phyloP scores from a whole-genome alignment of 1,139 yeast genomes.

The Candida frijolesensis region DNA sequence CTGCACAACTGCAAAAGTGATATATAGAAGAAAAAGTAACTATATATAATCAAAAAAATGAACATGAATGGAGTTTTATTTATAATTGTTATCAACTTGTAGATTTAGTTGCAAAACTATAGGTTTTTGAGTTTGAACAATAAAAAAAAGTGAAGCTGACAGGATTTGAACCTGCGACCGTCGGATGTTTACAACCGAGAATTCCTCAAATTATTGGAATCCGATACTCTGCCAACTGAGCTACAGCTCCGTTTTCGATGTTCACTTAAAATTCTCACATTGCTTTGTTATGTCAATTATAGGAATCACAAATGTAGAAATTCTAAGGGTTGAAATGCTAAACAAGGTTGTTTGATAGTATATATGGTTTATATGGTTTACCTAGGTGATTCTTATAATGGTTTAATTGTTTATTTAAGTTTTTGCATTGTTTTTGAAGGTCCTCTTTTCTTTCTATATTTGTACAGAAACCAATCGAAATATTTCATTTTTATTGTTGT shows the following conservation, averaged over 20 bases:
- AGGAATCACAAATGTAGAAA: too few relatives aligned
- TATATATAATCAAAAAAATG: background rate
- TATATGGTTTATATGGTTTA: too few relatives aligned
- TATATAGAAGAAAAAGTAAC: background rate
- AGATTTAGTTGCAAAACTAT: background rate
- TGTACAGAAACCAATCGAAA: background rate
- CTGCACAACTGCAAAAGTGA: background rate
- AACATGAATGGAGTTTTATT: background rate
- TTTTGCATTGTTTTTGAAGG: too few relatives aligned
- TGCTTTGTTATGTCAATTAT: too few relatives aligned
- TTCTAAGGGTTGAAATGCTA: too few relatives aligned
- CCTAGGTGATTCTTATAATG: too few relatives aligned
- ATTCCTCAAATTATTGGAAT: slow-evolving; percentile 20
- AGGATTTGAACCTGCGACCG: slow-evolving; percentile 38
- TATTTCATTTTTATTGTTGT: background rate
- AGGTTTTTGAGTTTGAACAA: background rate
- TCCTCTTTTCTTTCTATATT: background rate
- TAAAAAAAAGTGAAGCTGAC: slow-evolving; percentile 26
- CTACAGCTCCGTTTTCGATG: slow-evolving; percentile 25
- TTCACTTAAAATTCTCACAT: too few relatives aligned
- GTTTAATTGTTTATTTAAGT: too few relatives aligned
- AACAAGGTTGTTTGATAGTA: too few relatives aligned
- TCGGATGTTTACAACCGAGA: slow-evolving; percentile 19
- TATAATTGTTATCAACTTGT: background rate
- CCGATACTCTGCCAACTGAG: slow-evolving; percentile 35